phyloP scores from a whole-genome alignment of 2,329 filamentous ascomycete genomes.

The Ambrosiella beaveri region DNA sequence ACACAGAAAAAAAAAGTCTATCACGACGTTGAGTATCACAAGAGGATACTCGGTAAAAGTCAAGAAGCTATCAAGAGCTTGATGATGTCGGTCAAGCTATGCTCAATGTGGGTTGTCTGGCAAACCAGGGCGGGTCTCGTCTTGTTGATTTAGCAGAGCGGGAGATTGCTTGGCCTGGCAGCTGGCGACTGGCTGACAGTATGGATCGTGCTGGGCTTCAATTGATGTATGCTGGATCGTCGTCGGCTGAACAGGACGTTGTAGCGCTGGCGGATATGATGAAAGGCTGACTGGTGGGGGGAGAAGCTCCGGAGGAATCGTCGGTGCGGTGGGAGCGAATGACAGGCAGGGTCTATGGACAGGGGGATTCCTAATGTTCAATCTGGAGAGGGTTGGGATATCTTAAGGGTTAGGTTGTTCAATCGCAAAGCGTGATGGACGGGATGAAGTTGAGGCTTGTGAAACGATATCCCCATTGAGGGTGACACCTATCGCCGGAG shows the following conservation, averaged over 20 bases:
- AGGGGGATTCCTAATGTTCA: no score
- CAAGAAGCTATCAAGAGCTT: background rate
- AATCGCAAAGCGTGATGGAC: no score
- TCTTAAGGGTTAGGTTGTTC: no score
- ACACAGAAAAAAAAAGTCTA: background rate
- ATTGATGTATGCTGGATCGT: no score
- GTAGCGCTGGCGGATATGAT: background rate
- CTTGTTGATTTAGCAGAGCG: no score
- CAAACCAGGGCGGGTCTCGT: no score
- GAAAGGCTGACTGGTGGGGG: background rate
- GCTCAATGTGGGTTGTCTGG: no score
- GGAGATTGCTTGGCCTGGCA: background rate
- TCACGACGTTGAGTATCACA: background rate
- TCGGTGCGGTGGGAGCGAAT: background rate
- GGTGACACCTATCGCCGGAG: no score
- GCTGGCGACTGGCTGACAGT: background rate
- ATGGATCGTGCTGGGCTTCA: background rate
- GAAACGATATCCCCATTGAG: no score
- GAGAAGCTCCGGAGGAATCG: background rate
- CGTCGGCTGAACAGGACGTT: background rate
- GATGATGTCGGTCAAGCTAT: background rate
- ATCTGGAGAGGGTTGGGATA: no score
- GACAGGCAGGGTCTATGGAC: background rate
- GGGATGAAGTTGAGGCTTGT: no score
- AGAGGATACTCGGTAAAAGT: background rate